Percentiles rank a stretch among this genome's conserved stretches.
Evolutionary conservation across 768 basidiomycete genomes (phyloP).

Genomic region (Chiua virens): DNA sequence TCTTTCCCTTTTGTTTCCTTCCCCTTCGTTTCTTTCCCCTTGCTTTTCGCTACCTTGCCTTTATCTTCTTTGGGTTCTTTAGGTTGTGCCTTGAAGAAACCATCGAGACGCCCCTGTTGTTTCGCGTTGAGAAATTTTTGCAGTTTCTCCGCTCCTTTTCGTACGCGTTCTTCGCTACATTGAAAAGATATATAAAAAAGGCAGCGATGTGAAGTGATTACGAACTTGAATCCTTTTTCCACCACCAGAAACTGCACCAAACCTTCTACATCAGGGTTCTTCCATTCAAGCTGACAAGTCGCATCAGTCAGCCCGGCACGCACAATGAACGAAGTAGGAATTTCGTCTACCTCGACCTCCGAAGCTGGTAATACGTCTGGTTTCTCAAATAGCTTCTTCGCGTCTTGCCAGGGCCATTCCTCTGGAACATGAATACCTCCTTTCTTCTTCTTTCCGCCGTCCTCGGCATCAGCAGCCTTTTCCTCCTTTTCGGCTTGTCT

Average conservation of each 20-base stretch:
- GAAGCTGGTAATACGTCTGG: slow-evolving; percentile 89
- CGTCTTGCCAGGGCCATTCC: slow-evolving; percentile 97
- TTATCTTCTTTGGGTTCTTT: slow-evolving; percentile 52
- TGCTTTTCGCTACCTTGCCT: slow-evolving; percentile 39
- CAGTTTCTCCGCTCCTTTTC: slow-evolving; percentile 93
- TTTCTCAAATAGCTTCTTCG: slow-evolving; percentile 84
- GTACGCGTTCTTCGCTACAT: slow-evolving; percentile 89
- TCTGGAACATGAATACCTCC: slow-evolving; percentile 83
- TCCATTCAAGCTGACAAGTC: slow-evolving; percentile 82
- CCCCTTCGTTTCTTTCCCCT: slow-evolving; percentile 54
- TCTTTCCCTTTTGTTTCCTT: slow-evolving; percentile 17
- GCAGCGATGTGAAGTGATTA: neutral
- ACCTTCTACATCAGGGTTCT: slow-evolving; percentile 87
- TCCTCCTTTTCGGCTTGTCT: slow-evolving; percentile 42
- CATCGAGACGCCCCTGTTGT: slow-evolving; percentile 95
- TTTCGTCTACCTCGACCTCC: slow-evolving; percentile 70
- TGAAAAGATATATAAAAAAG: neutral
- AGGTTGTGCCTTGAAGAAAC: slow-evolving; percentile 83
- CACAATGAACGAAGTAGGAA: neutral
- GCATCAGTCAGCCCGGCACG: neutral
- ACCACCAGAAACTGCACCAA: slow-evolving; percentile 90
- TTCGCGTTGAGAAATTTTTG: slow-evolving; percentile 83
- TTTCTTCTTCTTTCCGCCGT: slow-evolving; percentile 51
- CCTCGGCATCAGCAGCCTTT: slow-evolving; percentile 42
- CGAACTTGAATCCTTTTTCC: slow-evolving; percentile 95